A percentile compares a stretch with the other conserved stretches of the same genome.
phyloP scores from a whole-genome alignment of 2,329 filamentous ascomycete genomes.

The Hirsutella thompsonii region DNA sequence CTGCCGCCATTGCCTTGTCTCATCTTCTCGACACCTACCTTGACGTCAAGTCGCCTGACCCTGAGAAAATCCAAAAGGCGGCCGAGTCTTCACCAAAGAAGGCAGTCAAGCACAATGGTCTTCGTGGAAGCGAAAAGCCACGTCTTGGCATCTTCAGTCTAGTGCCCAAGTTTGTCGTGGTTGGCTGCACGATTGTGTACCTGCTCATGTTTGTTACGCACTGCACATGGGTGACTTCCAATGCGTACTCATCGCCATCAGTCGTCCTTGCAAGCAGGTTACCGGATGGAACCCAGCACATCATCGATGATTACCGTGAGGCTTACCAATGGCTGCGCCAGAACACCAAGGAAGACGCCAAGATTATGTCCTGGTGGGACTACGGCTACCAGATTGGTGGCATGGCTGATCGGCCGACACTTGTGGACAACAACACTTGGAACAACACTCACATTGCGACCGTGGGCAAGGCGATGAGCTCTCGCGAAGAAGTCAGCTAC shows the following conservation, averaged over 20 bases:
- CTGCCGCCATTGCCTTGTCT: slow-evolving; percentile 79
- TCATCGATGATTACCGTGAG: slow-evolving; percentile 98
- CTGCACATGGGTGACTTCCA: slow-evolving; percentile 98
- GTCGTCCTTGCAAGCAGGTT: slow-evolving; percentile 87
- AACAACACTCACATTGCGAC: slow-evolving; percentile 99
- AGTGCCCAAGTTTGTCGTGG: slow-evolving; percentile 68
- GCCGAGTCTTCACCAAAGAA: slow-evolving; percentile 46
- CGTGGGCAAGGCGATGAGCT: slow-evolving; percentile 98
- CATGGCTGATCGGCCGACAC: slow-evolving; percentile 92
- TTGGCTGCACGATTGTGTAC: slow-evolving; percentile 61
- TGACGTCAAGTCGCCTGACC: slow-evolving; percentile 47
- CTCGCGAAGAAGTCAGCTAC: slow-evolving; percentile 93
- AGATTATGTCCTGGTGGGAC: slow-evolving; percentile 99
- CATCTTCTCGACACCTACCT: slow-evolving; percentile 82
- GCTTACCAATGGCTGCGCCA: slow-evolving; percentile 99
- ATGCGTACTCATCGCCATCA: slow-evolving; percentile 95
- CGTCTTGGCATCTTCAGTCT: slow-evolving; percentile 72
- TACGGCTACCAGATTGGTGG: slow-evolving; percentile 99
- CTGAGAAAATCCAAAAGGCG: slow-evolving; percentile 29
- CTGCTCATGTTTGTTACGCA: slow-evolving; percentile 89
- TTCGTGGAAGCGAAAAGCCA: slow-evolving; percentile 61
- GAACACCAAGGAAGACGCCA: slow-evolving; percentile 88
- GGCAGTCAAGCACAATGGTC: slow-evolving; percentile 33
- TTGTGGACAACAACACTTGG: slow-evolving; percentile 99
- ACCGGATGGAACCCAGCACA: slow-evolving; percentile 92